Evolutionary conservation across 805 yeast genomes (phyloP), one percentile per base, ranked within the genome.

Genomic region (Priceomyces carsonii): DNA sequence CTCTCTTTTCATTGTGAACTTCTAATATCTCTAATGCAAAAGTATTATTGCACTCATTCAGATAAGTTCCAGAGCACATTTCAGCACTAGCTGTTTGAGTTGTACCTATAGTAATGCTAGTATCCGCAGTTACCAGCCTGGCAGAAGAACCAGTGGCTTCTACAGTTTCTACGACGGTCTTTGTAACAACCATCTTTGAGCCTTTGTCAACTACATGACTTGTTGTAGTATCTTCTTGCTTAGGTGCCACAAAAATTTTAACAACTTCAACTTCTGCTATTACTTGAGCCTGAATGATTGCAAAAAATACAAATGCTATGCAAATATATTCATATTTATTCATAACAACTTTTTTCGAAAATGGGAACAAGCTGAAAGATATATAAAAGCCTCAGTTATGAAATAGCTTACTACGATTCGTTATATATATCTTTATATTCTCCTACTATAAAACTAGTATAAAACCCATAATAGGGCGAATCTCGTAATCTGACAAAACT

Each of bases 1-100:
- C 38, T 35, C 72, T 40, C 35, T 59, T 55, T 2, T 9, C 29
- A 40, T 66, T 66, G 50, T 63, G 69, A 4, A 36, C 43, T 2
- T 35, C 35, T 12, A 64, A 45, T 39, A 58, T 55, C 8, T 27
- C 42, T 2, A 38, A 18, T 27, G 53, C 53, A 36, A 61, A 57
- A 2, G 47, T 36, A 29, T 20, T 29, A 24, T 48, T 39, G 4
- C 41, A 22, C 4, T 17, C 9, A 14, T 43, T 36, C 8, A 35
- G 28, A 4, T 46, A 48, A 8, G 10, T 22, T 18, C 44, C 43
- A 8, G 17, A 7, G 13, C 29, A 18, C 8, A 43, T 34, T 8
- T 26, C 38, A 9, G 24, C 17, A 18, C 19, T 14, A 19, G 8
- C 13, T 25, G 7, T 12, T 25, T 10, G 7, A 14, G 17, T 26